Evolutionary conservation across 1,139 yeast species (phyloP).

Genomic region (Blastobotrys elegans): DNA sequence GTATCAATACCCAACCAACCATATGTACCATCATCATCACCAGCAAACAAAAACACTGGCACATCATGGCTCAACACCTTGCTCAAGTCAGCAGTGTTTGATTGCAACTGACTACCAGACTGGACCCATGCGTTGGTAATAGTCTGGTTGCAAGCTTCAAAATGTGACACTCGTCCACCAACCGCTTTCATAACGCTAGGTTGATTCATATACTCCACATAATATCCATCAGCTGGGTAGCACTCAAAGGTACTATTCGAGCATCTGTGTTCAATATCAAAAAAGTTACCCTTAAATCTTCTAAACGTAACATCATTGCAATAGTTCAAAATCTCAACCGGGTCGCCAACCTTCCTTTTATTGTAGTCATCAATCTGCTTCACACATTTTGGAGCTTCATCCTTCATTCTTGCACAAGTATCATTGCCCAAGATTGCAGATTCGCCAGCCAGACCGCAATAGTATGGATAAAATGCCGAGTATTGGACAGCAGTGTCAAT

Average conservation of each 20-base stretch:
- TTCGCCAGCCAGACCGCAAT: constrained; percentile 42
- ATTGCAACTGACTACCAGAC: constrained; percentile 48
- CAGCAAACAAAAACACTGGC: constrained; percentile 79
- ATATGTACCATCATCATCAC: constrained; percentile 86
- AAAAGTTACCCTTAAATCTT: constrained; percentile 17
- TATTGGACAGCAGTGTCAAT: constrained; percentile 79
- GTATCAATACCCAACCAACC: constrained; percentile 86
- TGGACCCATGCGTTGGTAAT: constrained; percentile 48
- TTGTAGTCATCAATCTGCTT: constrained; percentile 14
- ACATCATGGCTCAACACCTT: constrained; percentile 40
- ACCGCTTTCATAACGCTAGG: constrained; percentile 61
- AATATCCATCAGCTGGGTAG: constrained; percentile 63
- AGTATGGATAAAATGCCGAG: constrained; percentile 35
- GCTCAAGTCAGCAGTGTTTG: constrained; percentile 59
- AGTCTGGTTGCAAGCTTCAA: constrained; percentile 66
- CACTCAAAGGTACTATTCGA: constrained; percentile 38
- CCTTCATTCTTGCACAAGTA: constrained; percentile 50
- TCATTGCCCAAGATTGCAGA: constrained; percentile 64
- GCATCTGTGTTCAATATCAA: constrained; percentile 20
- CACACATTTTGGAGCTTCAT: constrained; percentile 30
- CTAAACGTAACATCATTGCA: constrained; percentile 18
- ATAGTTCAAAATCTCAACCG: constrained; percentile 15
- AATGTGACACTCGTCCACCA: constrained; percentile 68
- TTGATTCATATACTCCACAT: constrained; percentile 60
- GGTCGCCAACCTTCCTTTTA: constrained; percentile 17